phyloP scores from a whole-genome alignment of 495 filamentous ascomycete genomes.

The Penicillium angulare region DNA sequence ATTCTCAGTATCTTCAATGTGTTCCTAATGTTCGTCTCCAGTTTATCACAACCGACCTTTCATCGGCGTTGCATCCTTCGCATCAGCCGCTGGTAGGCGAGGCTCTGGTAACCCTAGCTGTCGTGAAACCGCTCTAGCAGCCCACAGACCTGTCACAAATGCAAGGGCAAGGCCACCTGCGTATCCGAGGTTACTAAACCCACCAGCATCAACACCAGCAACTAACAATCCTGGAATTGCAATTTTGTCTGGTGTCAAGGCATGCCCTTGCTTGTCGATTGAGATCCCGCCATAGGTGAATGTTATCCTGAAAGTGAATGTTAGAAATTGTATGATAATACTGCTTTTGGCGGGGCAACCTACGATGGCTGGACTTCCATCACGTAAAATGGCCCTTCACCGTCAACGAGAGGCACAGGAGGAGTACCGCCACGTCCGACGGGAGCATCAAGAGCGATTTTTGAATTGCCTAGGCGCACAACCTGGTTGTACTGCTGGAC shows the following conservation, averaged over 20 bases:
- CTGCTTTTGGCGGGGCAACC: neutral
- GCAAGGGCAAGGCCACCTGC: constrained; percentile 25
- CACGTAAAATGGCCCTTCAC: constrained; percentile 25
- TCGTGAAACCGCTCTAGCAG: constrained; percentile 14
- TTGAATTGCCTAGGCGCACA: constrained; percentile 9
- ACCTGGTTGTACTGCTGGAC: constrained; percentile 18
- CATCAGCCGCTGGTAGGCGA: constrained; percentile 17
- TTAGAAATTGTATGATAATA: neutral
- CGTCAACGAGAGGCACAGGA: constrained; percentile 21
- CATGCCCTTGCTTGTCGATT: constrained; percentile 20
- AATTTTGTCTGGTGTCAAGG: constrained; percentile 18
- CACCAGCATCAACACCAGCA: constrained; percentile 26
- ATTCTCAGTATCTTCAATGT: too few species aligned
- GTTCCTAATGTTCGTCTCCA: too few species aligned
- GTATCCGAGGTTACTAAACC: constrained; percentile 25
- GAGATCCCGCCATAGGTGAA: constrained; percentile 27
- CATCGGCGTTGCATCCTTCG: constrained; percentile 9
- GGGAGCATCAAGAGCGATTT: constrained; percentile 11
- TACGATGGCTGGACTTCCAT: constrained; percentile 33
- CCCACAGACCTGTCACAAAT: constrained; percentile 26
- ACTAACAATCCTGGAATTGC: constrained; percentile 20
- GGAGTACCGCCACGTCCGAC: constrained; percentile 8
- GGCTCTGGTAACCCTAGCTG: constrained; percentile 18
- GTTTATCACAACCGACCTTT: constrained; percentile 11
- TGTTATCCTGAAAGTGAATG: constrained; percentile 15